phyloP scores from a whole-genome alignment of 2,329 filamentous ascomycete species.

The Aspergillus oerlinghausenensis region DNA sequence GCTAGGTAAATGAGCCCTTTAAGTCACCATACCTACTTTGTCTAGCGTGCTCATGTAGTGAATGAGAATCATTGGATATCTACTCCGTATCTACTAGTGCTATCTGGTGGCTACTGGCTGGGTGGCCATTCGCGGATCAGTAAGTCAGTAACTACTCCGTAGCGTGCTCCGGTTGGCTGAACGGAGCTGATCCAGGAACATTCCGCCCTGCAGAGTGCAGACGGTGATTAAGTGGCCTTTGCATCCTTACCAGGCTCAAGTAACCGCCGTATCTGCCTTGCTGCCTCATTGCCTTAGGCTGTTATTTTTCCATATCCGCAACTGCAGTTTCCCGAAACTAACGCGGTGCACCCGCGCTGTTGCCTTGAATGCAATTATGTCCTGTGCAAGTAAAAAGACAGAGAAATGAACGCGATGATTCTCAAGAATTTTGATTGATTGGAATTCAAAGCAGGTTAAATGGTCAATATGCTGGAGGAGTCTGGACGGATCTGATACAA shows the following conservation, averaged over 20 bases:
- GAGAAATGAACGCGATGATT: background rate
- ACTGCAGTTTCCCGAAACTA: conserved; percentile 8
- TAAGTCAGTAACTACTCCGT: background rate
- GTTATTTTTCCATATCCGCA: background rate
- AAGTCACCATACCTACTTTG: background rate
- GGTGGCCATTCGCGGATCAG: background rate
- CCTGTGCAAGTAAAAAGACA: background rate
- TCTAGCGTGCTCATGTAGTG: background rate
- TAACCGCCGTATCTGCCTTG: background rate
- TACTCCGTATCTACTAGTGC: background rate
- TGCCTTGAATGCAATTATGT: background rate
- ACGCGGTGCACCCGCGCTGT: conserved; percentile 7
- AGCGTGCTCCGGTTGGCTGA: background rate
- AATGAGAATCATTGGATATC: background rate
- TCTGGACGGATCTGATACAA: background rate
- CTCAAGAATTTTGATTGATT: background rate
- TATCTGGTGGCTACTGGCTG: background rate
- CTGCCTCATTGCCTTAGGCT: conserved; percentile 4
- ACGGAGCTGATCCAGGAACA: background rate
- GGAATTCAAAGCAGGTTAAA: background rate
- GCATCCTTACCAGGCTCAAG: background rate
- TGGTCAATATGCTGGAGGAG: background rate
- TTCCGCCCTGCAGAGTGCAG: background rate
- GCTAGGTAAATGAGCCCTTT: background rate
- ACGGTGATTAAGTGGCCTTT: background rate